These are phyloP conservation scores for Lignosus rhinocerotis DNA, from an alignment of 1,284 basidiomycete genomes.

Conservation along the genomic window DNA sequence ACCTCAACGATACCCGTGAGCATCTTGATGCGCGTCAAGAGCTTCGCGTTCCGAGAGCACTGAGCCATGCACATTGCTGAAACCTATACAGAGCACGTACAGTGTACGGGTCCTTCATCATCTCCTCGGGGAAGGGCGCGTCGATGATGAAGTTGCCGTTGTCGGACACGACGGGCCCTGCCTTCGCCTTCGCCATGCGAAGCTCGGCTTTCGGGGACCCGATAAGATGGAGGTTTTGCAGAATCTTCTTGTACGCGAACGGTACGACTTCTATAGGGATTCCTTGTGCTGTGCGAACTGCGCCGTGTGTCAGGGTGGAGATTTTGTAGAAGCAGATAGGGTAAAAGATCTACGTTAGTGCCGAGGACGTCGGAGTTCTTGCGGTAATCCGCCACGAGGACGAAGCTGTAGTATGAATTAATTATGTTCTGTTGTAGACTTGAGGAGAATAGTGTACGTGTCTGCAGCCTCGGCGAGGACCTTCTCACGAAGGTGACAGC, in stretches of 20 bases:
- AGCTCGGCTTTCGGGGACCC: constrained; percentile 68
- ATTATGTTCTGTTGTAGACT: neutral
- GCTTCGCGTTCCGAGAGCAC: constrained; percentile 38
- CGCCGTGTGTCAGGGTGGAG: neutral
- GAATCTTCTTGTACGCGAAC: constrained; percentile 90
- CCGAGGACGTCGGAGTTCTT: constrained; percentile 89
- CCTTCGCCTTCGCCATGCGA: constrained; percentile 85
- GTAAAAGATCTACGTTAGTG: constrained; percentile 61
- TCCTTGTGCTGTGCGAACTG: constrained; percentile 83
- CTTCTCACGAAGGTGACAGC: constrained; percentile 96
- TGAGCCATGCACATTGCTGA: neutral
- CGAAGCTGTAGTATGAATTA: constrained; percentile 55
- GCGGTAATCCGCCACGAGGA: constrained; percentile 95
- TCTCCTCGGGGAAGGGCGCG: constrained; percentile 76
- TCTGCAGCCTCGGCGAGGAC: constrained; percentile 96
- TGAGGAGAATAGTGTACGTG: constrained; percentile 50
- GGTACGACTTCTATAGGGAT: constrained; percentile 97
- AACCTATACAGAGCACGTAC: constrained; percentile 42
- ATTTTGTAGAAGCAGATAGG: neutral
- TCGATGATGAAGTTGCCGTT: constrained; percentile 97
- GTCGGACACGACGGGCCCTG: constrained; percentile 94
- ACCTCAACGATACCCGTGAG: constrained; percentile 97
- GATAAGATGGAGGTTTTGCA: constrained; percentile 66
- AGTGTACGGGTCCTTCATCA: constrained; percentile 69
- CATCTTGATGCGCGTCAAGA: constrained; percentile 79